Evolutionary conservation across 176 grass and related monocot species (phyloP).

Genomic region (Tillandsia leiboldiana): DNA sequence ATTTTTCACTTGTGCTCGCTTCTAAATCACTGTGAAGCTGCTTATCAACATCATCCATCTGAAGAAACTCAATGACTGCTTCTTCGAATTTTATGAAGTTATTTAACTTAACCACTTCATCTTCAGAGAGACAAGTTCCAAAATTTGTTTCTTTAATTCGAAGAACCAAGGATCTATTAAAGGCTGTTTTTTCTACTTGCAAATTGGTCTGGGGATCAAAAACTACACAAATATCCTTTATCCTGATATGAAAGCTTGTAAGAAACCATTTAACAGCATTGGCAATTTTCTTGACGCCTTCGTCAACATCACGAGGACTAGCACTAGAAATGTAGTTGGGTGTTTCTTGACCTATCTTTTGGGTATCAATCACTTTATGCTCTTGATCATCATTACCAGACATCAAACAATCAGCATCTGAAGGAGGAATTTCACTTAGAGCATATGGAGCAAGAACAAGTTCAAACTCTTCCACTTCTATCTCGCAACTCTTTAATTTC

Average conservation of each 20-base stretch:
- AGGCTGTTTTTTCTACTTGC: constrained; percentile 32
- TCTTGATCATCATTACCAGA: constrained; percentile 27
- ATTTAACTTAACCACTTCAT: constrained; percentile 51
- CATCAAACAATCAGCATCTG: constrained; percentile 38
- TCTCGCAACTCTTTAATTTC: constrained; percentile 56
- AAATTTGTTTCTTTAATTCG: constrained; percentile 82
- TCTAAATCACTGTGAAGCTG: constrained; percentile 34
- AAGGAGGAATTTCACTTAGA: constrained; percentile 34
- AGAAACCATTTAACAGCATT: constrained; percentile 80
- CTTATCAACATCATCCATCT: constrained; percentile 59
- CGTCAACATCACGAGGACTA: constrained; percentile 69
- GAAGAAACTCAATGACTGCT: constrained; percentile 76
- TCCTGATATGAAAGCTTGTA: constrained; percentile 78
- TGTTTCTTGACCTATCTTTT: constrained; percentile 23
- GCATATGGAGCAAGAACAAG: constrained; percentile 62
- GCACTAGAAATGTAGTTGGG: constrained; percentile 38
- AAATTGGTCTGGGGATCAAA: constrained; percentile 58
- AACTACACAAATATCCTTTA: constrained; percentile 69
- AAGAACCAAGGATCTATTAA: constrained; percentile 60
- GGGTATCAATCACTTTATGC: constrained; percentile 23
- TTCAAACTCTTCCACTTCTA: constrained; percentile 79
- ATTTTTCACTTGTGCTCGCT: constrained; percentile 28
- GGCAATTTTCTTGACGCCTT: constrained; percentile 93
- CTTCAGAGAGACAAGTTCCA: constrained; percentile 53
- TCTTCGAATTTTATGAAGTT: constrained; percentile 84